phyloP scores from a whole-genome alignment of 2,329 filamentous ascomycete genomes.

The Eutypella sp. region DNA sequence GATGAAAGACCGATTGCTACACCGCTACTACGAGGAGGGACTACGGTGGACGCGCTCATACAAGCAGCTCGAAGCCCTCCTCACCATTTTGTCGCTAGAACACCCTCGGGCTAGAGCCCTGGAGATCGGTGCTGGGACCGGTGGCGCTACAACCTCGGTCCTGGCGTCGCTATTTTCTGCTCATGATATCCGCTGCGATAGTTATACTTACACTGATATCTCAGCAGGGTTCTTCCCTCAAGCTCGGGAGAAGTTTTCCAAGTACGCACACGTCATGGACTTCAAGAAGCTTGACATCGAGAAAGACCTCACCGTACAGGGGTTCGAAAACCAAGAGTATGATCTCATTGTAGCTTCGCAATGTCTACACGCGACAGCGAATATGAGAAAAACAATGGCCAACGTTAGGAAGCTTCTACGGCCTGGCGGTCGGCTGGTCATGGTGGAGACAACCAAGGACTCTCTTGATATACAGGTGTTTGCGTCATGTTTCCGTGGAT shows the following conservation, averaged over 20 bases:
- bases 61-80: no score
- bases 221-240: constrained; percentile 4
- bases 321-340: not conserved
- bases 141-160: constrained; percentile 1
- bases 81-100: no score
- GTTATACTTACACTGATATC: constrained; percentile 7
- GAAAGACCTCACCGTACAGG: constrained; percentile 1
- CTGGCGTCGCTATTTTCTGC: constrained; percentile 3
- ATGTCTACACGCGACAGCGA: constrained; percentile 3
- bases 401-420: constrained; percentile 4
- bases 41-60: no score
- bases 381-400: not conserved
- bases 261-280: not conserved
- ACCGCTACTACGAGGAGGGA: no score
- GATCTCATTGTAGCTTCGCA: constrained; percentile 6
- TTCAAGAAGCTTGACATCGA: constrained; percentile 2
- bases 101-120: no score
- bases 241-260: not conserved
- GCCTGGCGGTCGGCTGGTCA: no score
- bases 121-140: constrained; percentile 2
- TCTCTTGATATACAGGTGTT: no score
- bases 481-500: no score
- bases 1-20: no score
- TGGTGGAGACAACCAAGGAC: no score
- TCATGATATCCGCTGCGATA: not conserved